Evolutionary conservation across 305 asterid genomes (phyloP).

Genomic region (Vinca major): DNA sequence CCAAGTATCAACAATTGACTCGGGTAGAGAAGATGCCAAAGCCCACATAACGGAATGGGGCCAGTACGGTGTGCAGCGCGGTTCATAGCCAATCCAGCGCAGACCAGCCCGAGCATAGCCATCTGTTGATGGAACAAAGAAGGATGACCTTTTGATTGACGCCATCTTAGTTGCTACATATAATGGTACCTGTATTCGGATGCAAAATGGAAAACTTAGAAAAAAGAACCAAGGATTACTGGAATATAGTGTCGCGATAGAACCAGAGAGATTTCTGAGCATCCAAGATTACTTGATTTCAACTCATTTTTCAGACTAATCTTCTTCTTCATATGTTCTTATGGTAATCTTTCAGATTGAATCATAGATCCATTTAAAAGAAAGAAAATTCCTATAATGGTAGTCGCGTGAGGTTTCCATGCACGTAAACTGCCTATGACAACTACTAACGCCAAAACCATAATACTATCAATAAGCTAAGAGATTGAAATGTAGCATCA

Average conservation of each 20-base stretch:
- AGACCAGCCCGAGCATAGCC: conserved; percentile 77
- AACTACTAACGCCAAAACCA: no score
- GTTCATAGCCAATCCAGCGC: conserved; percentile 80
- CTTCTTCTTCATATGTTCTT: no score
- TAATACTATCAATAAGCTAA: background rate
- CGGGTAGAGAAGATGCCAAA: conserved; percentile 45
- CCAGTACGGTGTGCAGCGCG: conserved; percentile 97
- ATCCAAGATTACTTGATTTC: background rate
- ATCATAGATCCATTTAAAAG: background rate
- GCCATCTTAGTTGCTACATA: conserved; percentile 98
- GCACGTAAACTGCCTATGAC: background rate
- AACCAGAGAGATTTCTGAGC: background rate
- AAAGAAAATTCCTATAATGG: background rate
- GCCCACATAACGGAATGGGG: conserved; percentile 88
- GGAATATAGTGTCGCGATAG: no score
- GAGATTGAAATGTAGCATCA: background rate
- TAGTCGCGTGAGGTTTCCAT: background rate
- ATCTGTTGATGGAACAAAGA: conserved; percentile 81
- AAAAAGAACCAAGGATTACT: background rate
- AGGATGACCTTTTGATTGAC: conserved; percentile 75
- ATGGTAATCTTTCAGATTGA: background rate
- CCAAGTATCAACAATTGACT: conserved; percentile 66
- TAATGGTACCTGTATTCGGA: conserved; percentile 58
- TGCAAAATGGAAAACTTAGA: background rate
- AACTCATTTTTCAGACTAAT: background rate